Percentiles rank a stretch among this genome's conserved stretches.
phyloP scores from a whole-genome alignment of 257 asterid genomes.

The Nicotiana benthamiana region DNA sequence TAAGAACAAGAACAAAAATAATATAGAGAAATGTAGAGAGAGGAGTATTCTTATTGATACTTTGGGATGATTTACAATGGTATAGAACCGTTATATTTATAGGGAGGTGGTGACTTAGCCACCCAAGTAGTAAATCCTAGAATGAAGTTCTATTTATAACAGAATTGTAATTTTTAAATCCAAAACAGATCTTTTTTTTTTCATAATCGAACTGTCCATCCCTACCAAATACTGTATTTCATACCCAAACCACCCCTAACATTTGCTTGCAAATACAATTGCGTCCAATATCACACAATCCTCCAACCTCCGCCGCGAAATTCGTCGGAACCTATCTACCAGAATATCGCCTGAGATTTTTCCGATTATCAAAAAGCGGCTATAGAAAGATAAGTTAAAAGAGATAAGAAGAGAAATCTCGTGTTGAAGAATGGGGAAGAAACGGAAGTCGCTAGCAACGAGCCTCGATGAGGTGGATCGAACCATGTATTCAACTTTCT shows the following conservation, averaged over 20 bases:
- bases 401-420: neutral
- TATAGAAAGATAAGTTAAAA: neutral
- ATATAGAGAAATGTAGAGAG: too few relatives aligned
- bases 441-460: conserved; percentile 79
- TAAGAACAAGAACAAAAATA: too few relatives aligned
- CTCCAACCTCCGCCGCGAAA: neutral
- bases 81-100: too few relatives aligned
- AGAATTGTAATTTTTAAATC: neutral
- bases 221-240: neutral
- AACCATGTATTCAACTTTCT: conserved; percentile 73
- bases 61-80: too few relatives aligned
- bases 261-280: neutral
- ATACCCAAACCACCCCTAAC: neutral
- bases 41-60: too few relatives aligned
- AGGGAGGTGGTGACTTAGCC: too few relatives aligned
- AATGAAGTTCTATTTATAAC: too few relatives aligned
- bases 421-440: conserved; percentile 53
- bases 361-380: neutral
- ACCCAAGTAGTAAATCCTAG: too few relatives aligned
- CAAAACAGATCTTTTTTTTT: neutral
- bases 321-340: neutral
- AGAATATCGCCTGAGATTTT: neutral
- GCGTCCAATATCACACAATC: neutral
- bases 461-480: conserved; percentile 96
- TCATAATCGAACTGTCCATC: neutral